Evolutionary conservation across 176 grass and related monocot species (phyloP), one percentile per base, ranked within the genome.

Genomic region (Puya raimondii): DNA sequence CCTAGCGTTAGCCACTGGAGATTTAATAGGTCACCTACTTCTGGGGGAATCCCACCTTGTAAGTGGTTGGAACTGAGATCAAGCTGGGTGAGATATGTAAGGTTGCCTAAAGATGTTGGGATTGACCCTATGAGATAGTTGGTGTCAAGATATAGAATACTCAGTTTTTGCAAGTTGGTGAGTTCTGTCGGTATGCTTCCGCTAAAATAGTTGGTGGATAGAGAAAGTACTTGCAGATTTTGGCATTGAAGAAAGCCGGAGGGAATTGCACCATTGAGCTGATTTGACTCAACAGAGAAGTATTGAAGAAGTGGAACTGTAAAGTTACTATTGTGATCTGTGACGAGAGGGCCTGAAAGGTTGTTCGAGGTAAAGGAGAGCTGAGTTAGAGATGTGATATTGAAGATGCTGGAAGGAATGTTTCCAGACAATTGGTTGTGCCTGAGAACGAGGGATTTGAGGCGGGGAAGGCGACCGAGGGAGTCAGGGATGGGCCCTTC

Each of bases 51-150:
- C n/a, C 49, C 10, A 0, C 75, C 75, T 11, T 7, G 47, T 20
- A 78, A 61, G 12, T 61, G 14, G 29, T 78, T 78, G 1, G 8
- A 1, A 50, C 14, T 16, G 42, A 78, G 52, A 53, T 78, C 65
- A 9, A 78, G 75, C 10, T 50, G 1, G 49, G 15, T 54, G 47
- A 78, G 51, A 2, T 47, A n/a, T 63, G 75, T 70, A 13, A 70
- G 65, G 50, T 70, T 78, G 75, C 63, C 51, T 70, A 78, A 6
- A 50, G 26, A 61, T 1, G 65, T 20, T 10, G 52, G 75, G 61
- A 78, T 78, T 4, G 15, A n/a, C 57, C 75, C 75, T 15, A 11
- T 70, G 14, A 70, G 65, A 59, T 78, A 70, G 49, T 78, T 78
- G 1, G 2, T 1, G 42, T 78, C 66, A 23, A 70, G 65, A 17